Evolutionary conservation across 495 filamentous ascomycete genomes (phyloP).

Genomic region (Poronia punctata): DNA sequence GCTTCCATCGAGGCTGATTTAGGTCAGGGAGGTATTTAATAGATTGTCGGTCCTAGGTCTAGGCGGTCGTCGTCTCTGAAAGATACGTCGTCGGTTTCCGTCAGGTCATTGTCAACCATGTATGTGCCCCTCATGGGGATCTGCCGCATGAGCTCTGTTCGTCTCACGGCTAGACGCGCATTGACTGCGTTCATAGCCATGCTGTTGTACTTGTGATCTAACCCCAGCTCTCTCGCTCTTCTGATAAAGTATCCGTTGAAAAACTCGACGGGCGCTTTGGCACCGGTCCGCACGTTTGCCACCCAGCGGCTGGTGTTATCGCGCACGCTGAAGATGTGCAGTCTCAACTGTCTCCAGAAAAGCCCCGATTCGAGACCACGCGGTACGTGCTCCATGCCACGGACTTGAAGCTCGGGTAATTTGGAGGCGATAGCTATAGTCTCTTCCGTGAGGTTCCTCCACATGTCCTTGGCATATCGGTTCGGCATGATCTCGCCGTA

Average conservation of each 20-base stretch:
- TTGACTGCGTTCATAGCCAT: conserved; percentile 27
- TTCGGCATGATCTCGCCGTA: conserved; percentile 66
- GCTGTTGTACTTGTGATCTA: conserved; percentile 57
- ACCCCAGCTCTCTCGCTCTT: conserved; percentile 58
- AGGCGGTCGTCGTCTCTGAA: too few species aligned
- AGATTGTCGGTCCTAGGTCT: too few species aligned
- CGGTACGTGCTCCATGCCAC: conserved; percentile 48
- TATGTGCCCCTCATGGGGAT: conserved; percentile 19
- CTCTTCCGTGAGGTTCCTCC: conserved; percentile 57
- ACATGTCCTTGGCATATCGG: conserved; percentile 51
- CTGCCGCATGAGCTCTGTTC: conserved; percentile 13
- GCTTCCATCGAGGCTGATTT: too few species aligned
- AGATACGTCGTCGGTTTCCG: conserved; percentile 12
- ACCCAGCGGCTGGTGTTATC: conserved; percentile 46
- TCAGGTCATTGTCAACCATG: too few species aligned
- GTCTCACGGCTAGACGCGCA: conserved; percentile 20
- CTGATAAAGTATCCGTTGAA: conserved; percentile 77
- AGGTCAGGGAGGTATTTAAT: too few species aligned
- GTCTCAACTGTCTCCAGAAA: conserved; percentile 41
- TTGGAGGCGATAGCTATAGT: conserved; percentile 29
- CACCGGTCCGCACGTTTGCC: conserved; percentile 24
- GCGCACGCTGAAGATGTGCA: conserved; percentile 36
- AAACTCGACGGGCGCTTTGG: conserved; percentile 66
- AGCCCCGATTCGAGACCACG: conserved; percentile 49
- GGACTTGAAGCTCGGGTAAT: conserved; percentile 58